Base-by-base conservation (phyloP, 2,329 filamentous ascomycete species). In the Achaetomium macrosporum region DNA sequence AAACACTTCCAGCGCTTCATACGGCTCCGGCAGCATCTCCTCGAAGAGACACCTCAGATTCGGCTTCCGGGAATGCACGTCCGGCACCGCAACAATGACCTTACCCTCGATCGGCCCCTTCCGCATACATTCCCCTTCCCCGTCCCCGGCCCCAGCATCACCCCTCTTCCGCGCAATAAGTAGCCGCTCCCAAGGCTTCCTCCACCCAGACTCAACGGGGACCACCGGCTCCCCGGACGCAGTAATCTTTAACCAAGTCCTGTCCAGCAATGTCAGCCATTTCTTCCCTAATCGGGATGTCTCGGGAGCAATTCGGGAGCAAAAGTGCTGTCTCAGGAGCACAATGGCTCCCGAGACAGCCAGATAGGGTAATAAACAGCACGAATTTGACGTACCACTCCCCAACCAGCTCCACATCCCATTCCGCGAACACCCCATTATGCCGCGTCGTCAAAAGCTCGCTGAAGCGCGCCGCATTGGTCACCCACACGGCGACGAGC, bases 231-330 rank as follows among this genome's bases (percentile, higher is more conserved):
- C 81, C 0, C 88, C 88, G 0, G 66, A 59, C 0, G 67, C 66
- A 0, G 88, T 88, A 11, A 86, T 76, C 66, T 93, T 93, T 45
- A 91, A 67, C 88, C 88, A 93, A 2, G 83, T 76, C 87, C n/a
- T n/a, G n/a, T n/a, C n/a, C n/a, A n/a, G n/a, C n/a, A n/a, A n/a
- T n/a, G n/a, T n/a, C n/a, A n/a, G n/a, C n/a, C n/a, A n/a, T n/a
- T n/a, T n/a, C n/a, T n/a, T n/a, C n/a, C n/a, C n/a, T n/a, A n/a
- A n/a, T n/a, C n/a, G n/a, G n/a, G n/a, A n/a, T n/a, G n/a, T n/a
- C n/a, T n/a, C n/a, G n/a, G n/a, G n/a, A n/a, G n/a, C n/a, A n/a
- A n/a, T n/a, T n/a, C n/a, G n/a, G n/a, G n/a, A n/a, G n/a, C n/a
- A n/a, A n/a, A n/a, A n/a, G n/a, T n/a, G n/a, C n/a, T n/a, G n/a